phyloP scores from a whole-genome alignment of 2,329 filamentous ascomycete genomes.

The Sporothrix pseudoabietina region DNA sequence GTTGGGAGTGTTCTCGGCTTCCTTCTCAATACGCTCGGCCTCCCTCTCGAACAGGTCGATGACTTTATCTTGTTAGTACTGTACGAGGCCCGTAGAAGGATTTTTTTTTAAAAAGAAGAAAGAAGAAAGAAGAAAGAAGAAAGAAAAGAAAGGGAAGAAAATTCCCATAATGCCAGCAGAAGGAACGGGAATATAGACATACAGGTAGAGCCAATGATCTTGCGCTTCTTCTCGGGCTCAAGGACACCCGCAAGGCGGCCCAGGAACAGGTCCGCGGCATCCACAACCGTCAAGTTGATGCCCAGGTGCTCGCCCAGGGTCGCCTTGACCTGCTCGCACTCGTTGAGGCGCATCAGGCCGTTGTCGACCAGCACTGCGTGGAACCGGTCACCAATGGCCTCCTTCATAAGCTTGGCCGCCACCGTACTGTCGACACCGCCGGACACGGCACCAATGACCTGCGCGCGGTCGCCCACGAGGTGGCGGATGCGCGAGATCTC shows the following conservation, averaged over 20 bases:
- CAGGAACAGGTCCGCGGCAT: constrained; percentile 79
- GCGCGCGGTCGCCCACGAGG: constrained; percentile 77
- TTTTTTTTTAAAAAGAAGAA: too few species aligned
- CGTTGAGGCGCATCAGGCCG: constrained; percentile 75
- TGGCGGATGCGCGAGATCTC: constrained; percentile 80
- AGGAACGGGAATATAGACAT: not conserved
- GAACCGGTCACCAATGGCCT: constrained; percentile 83
- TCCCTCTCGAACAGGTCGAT: constrained; percentile 76
- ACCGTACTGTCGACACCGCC: constrained; percentile 92
- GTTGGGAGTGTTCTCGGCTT: constrained; percentile 64
- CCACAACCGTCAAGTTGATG: constrained; percentile 87
- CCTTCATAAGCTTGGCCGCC: constrained; percentile 71
- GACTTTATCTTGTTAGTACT: constrained; percentile 1
- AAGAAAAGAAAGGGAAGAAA: too few species aligned
- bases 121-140: constrained; percentile 19
- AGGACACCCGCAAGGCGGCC: constrained; percentile 70
- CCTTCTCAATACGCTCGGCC: constrained; percentile 67
- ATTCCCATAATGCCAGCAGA: constrained; percentile 31
- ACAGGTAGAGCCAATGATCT: constrained; percentile 77
- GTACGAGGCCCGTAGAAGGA: not conserved
- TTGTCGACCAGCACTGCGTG: constrained; percentile 72
- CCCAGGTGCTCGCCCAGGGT: constrained; percentile 77
- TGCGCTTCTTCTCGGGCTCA: constrained; percentile 71
- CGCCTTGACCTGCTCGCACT: constrained; percentile 79
- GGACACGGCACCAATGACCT: constrained; percentile 61